Base-by-base conservation (phyloP, 331 rosid genomes). In the Arachis monticola region DNA sequence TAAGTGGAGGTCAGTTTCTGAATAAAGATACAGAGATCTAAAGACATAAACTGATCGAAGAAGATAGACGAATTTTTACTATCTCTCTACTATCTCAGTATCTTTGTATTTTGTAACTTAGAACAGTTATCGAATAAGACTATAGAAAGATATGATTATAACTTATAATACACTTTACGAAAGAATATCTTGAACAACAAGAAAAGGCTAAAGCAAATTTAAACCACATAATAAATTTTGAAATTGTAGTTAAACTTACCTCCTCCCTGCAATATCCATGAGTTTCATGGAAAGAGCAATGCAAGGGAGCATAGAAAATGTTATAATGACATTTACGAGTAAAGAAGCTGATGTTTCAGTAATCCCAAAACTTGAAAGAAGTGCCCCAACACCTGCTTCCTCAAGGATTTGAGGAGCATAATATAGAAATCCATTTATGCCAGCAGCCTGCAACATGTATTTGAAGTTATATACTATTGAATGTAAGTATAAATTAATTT, bases 221-320 rank as follows among this genome's bases (percentile, higher is more conserved):
- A 48, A 63, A 17, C 14, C 8, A 8, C 14, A 8, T 42, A 9
- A 46, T 12, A 30, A 8, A 13, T 11, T 64, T 67, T 46, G 62
- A 41, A 72, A 32, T 52, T 38, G 41, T 38, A 38, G 41, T 38
- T 3, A 66, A 47, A 72, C 47, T 9, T 73, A 91, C 93, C 96
- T 91, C 51, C 96, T 82, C 61, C 93, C 96, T 5, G 90, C 17
- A 53, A 80, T 48, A 69, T 91, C 93, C 90, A 91, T 88, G 51
- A 91, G 78, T 75, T 86, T 78, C 90, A 91, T 85, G 66, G 93
- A 77, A 83, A 80, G 5, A 60, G 77, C 83, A 75, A 88, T 80
- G 77, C 89, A 87, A 52, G 96, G 96, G 83, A 91, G 93, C 96
- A 88, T 91, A 11, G 51, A 75, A 3, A 91, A 82, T 8, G 96